Conservation (phyloP, 495 filamentous ascomycete species). For the Talaromyces liani region DNA sequence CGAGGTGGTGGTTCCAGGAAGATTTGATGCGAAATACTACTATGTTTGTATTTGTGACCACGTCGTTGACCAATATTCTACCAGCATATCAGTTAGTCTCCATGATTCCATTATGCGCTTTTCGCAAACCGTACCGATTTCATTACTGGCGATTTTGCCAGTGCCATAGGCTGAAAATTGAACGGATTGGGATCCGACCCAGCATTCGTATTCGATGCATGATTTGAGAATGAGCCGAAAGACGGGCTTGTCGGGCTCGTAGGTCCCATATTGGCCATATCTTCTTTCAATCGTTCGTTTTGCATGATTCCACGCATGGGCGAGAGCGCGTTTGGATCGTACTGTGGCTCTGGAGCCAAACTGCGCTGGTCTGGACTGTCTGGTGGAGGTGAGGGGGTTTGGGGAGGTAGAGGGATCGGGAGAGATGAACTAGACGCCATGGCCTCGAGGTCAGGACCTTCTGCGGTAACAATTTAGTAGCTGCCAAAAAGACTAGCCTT, state of each 20-base stretch:
- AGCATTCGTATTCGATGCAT: constrained; percentile 28
- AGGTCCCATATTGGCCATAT: constrained; percentile 17
- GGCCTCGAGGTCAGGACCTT: background rate
- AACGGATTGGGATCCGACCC: constrained; percentile 54
- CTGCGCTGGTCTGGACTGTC: constrained; percentile 38
- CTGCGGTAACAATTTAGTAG: background rate
- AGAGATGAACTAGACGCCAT: constrained; percentile 49
- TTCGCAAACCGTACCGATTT: constrained; percentile 59
- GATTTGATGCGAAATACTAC: constrained; percentile 91
- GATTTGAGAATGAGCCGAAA: constrained; percentile 36
- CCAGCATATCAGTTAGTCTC: constrained; percentile 7
- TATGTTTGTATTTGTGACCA: constrained; percentile 97
- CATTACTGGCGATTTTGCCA: constrained; percentile 63
- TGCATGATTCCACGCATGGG: constrained; percentile 46
- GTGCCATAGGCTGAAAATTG: constrained; percentile 85
- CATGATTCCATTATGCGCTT: background rate
- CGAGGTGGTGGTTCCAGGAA: constrained; percentile 90
- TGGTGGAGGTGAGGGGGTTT: constrained; percentile 61
- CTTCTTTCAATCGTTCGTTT: constrained; percentile 9
- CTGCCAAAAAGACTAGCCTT: background rate
- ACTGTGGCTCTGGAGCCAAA: constrained; percentile 29
- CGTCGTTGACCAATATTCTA: constrained; percentile 83
- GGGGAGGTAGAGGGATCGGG: constrained; percentile 57
- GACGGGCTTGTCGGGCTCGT: constrained; percentile 32
- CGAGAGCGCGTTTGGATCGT: constrained; percentile 57